Evolutionary conservation across 2,329 filamentous ascomycete species (phyloP).

Genomic region (Metarhizium rileyi): DNA sequence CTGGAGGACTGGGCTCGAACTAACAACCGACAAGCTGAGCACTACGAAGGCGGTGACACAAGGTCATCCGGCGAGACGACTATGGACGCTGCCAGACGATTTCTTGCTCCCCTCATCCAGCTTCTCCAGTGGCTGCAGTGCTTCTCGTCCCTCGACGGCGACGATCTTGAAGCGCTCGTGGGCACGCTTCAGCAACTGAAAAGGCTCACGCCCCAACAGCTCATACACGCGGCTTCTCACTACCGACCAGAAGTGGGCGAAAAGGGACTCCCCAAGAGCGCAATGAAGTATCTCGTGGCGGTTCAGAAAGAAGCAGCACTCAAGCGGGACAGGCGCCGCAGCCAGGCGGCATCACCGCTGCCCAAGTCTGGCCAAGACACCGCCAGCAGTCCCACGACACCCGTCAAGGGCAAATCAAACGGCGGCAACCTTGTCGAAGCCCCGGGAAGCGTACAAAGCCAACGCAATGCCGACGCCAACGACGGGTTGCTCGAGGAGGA

Average conservation of each 20-base stretch:
- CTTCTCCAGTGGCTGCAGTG: slow-evolving; percentile 95
- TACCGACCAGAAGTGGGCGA: slow-evolving; percentile 94
- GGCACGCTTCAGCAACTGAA: slow-evolving; percentile 85
- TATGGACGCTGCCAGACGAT: slow-evolving; percentile 70
- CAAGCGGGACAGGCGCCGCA: slow-evolving; percentile 44
- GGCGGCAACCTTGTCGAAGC: slow-evolving; percentile 30
- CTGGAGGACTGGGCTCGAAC: slow-evolving; percentile 91
- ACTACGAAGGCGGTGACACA: slow-evolving; percentile 88
- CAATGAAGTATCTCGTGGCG: slow-evolving; percentile 73
- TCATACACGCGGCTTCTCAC: slow-evolving; percentile 84
- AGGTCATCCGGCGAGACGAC: slow-evolving; percentile 78
- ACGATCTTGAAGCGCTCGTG: slow-evolving; percentile 81
- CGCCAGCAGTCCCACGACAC: slow-evolving; percentile 32
- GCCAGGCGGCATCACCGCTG: slow-evolving; percentile 34
- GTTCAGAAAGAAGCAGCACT: slow-evolving; percentile 65
- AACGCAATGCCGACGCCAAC: slow-evolving; percentile 24
- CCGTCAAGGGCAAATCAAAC: slow-evolving; percentile 29
- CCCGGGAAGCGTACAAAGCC: slow-evolving; percentile 31
- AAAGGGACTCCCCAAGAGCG: slow-evolving; percentile 79
- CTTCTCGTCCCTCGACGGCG: slow-evolving; percentile 78
- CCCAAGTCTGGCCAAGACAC: slow-evolving; percentile 20
- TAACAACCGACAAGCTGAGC: slow-evolving; percentile 90
- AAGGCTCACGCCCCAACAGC: slow-evolving; percentile 72
- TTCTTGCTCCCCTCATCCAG: slow-evolving; percentile 85
- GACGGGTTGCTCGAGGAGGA: slow-evolving; percentile 44